Conservation (phyloP, 2,329 filamentous ascomycete genomes). For the Ceratocystis harringtonii region DNA sequence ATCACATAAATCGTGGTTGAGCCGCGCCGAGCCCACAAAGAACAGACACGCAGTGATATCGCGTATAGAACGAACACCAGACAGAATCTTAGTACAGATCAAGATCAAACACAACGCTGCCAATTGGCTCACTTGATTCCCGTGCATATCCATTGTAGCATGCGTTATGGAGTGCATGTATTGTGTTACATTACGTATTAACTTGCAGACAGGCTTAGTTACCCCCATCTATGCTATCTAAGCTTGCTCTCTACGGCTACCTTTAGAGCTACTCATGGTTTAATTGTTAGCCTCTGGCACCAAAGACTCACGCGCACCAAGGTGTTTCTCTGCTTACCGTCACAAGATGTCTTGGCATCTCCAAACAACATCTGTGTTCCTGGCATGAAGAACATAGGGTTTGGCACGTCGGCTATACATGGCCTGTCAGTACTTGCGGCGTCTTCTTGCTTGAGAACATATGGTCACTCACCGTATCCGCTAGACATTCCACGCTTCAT, state of each 20-base stretch:
- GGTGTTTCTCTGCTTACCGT: constrained; percentile 38
- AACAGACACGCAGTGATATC: constrained; percentile 11
- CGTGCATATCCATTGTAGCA: not conserved
- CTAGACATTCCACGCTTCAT: constrained; percentile 88
- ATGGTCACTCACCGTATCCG: constrained; percentile 52
- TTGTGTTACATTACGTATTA: not conserved
- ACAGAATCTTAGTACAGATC: not conserved
- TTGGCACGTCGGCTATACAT: constrained; percentile 61
- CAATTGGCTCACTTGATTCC: too few species aligned
- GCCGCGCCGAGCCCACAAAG: not conserved
- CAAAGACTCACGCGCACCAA: not conserved
- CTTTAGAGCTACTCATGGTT: constrained; percentile 26
- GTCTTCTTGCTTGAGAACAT: too few species aligned
- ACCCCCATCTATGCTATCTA: not conserved
- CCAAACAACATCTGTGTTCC: constrained; percentile 85
- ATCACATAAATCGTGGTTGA: not conserved
- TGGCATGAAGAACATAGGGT: constrained; percentile 88
- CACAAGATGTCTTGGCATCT: constrained; percentile 70
- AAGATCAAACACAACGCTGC: too few species aligned
- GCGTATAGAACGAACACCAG: not conserved
- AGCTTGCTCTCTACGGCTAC: constrained; percentile 26
- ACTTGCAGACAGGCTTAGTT: not conserved
- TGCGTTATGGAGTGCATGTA: not conserved
- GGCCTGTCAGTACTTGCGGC: constrained; percentile 17
- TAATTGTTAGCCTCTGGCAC: not conserved